phyloP scores from a whole-genome alignment of 306 rosid species.

The Albizia julibrissin region DNA sequence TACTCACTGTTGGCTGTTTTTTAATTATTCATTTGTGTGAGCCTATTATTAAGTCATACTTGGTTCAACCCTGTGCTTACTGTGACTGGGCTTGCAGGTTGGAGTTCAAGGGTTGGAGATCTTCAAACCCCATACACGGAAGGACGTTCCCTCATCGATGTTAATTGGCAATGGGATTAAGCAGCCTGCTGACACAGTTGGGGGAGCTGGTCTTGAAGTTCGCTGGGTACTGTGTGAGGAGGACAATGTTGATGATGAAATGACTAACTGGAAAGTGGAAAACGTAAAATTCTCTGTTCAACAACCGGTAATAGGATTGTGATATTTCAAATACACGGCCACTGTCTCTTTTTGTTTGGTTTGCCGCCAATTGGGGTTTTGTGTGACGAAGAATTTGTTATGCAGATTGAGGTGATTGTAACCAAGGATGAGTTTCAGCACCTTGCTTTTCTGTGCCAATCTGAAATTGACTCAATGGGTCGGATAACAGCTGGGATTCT shows the following conservation, averaged over 20 bases:
- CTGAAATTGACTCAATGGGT: conserved; percentile 93
- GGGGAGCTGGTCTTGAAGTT: conserved; percentile 70
- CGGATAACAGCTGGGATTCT: conserved; percentile 84
- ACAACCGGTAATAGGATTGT: conserved; percentile 65
- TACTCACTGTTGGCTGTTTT: background rate
- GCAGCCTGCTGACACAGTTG: conserved; percentile 47
- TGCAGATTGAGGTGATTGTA: conserved; percentile 76
- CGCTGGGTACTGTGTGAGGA: conserved; percentile 57
- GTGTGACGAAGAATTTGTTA: conserved; percentile 31
- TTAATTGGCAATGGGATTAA: conserved; percentile 53
- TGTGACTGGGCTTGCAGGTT: conserved; percentile 55
- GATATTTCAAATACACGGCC: conserved; percentile 25
- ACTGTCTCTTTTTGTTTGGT: background rate
- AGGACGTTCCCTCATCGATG: conserved; percentile 36
- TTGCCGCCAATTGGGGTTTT: conserved; percentile 6
- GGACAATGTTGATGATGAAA: conserved; percentile 54
- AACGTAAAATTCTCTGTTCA: conserved; percentile 70
- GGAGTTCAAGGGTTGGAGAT: conserved; percentile 75
- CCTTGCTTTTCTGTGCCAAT: conserved; percentile 75
- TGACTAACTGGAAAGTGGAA: conserved; percentile 73
- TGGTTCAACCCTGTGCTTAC: conserved; percentile 11
- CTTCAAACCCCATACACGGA: conserved; percentile 66
- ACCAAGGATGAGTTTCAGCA: conserved; percentile 86
- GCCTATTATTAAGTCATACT: conserved; percentile 9
- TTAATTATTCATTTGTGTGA: conserved; percentile 8